Conservation (phyloP, 106 monocot genomes). For the Iris macrosiphon region DNA sequence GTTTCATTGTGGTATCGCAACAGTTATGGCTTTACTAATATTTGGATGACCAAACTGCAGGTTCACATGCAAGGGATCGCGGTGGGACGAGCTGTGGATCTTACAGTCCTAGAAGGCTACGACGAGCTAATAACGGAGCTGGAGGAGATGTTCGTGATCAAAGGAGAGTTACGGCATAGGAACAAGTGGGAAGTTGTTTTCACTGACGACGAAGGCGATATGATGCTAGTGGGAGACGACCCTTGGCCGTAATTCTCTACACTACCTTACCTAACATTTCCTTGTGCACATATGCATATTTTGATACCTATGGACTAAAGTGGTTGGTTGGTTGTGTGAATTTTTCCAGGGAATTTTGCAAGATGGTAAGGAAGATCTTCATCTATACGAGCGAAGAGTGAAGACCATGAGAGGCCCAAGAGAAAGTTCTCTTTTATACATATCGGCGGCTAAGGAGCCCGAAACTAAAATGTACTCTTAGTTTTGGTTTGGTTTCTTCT, state of each 20-base stretch:
- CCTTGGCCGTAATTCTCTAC: constrained; percentile 65
- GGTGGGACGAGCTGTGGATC: constrained; percentile 78
- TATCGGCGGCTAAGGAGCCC: too few relatives aligned
- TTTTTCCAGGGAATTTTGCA: constrained; percentile 69
- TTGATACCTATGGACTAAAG: too few relatives aligned
- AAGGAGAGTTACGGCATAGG: constrained; percentile 58
- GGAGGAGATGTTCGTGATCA: constrained; percentile 81
- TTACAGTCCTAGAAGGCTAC: constrained; percentile 49
- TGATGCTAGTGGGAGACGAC: constrained; percentile 88
- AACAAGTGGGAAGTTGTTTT: constrained; percentile 80
- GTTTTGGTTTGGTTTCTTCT: too few relatives aligned
- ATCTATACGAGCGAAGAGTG: constrained; percentile 72
- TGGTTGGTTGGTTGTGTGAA: too few relatives aligned
- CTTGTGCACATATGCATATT: background rate
- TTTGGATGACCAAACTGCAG: constrained; percentile 20
- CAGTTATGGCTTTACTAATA: background rate
- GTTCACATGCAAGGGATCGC: constrained; percentile 93
- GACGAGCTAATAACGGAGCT: constrained; percentile 54
- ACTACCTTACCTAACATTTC: background rate
- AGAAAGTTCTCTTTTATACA: too few relatives aligned
- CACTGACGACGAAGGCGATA: constrained; percentile 84
- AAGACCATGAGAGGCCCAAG: constrained; percentile 69
- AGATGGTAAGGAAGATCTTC: constrained; percentile 75
- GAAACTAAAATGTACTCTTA: too few relatives aligned
- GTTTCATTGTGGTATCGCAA: background rate